Percentiles rank a stretch among this genome's conserved stretches.
phyloP scores from a whole-genome alignment of 768 basidiomycete species.

The Leccinum ochraceum region DNA sequence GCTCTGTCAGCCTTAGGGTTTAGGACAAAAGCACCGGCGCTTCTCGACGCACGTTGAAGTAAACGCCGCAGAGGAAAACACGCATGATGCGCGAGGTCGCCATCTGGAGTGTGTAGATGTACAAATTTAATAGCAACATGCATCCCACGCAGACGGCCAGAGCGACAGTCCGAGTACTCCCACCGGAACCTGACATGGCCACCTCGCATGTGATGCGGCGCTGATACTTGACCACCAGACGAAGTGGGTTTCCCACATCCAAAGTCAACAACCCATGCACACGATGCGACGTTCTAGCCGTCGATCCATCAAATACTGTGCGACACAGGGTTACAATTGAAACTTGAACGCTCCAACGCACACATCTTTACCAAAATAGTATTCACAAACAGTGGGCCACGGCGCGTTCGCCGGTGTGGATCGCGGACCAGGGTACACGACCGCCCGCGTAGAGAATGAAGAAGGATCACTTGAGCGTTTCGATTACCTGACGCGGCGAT shows the following conservation, averaged over 20 bases:
- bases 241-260: slow-evolving; percentile 1
- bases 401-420: not conserved
- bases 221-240: not conserved
- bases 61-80: slow-evolving; percentile 18
- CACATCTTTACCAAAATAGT: not conserved
- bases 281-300: not conserved
- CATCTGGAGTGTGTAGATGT: slow-evolving; percentile 3
- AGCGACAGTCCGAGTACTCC: not conserved
- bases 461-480: not conserved
- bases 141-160: not conserved
- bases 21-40: slow-evolving; percentile 1
- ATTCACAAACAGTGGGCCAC: not conserved
- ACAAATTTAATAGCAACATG: not conserved
- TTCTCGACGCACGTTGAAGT: slow-evolving; percentile 18
- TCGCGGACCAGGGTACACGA: not conserved
- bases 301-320: not conserved
- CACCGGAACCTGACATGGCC: not conserved
- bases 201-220: not conserved
- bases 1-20: slow-evolving; percentile 16
- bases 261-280: not conserved
- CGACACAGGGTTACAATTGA: not conserved
- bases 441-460: not conserved
- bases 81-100: slow-evolving; percentile 25
- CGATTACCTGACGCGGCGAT: not conserved
- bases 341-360: not conserved